Conservation (phyloP, 768 basidiomycete species). For the Mycena rebaudengoi region DNA sequence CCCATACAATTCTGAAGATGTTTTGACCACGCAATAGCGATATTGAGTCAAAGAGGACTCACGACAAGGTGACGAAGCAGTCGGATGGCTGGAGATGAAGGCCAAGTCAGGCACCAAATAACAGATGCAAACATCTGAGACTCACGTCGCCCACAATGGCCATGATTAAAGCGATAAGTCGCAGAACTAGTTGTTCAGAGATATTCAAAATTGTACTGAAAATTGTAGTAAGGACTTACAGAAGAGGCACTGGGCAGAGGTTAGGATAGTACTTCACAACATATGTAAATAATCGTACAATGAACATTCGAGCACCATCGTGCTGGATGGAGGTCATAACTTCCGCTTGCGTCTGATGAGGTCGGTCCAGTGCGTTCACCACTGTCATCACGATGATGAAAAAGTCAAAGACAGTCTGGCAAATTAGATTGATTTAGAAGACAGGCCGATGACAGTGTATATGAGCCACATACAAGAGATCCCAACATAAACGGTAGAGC, state of each 20-base stretch:
- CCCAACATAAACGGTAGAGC: not conserved
- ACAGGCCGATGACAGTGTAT: too few relatives aligned
- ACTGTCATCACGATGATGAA: slow-evolving; percentile 2
- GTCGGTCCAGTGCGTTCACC: not conserved
- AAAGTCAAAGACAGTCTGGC: not conserved
- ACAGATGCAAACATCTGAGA: not conserved
- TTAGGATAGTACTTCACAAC: too few relatives aligned
- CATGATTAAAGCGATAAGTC: not conserved
- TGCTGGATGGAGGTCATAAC: not conserved
- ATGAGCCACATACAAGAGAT: not conserved
- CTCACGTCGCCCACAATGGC: not conserved
- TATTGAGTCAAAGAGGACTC: not conserved
- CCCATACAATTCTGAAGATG: not conserved
- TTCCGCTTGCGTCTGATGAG: not conserved
- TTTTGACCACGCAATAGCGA: not conserved
- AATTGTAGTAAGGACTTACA: not conserved
- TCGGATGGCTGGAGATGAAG: not conserved
- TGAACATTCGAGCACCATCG: slow-evolving; percentile 1
- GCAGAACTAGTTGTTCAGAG: not conserved
- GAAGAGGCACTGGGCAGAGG: not conserved
- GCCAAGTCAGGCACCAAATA: not conserved
- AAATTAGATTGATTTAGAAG: too few relatives aligned
- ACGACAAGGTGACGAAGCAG: slow-evolving; percentile 1
- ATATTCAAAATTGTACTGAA: too few relatives aligned
- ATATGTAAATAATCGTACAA: not conserved